Percentiles rank a stretch among this genome's conserved stretches.
Conservation (phyloP, 805 yeast species). For the Hanseniaspora jakobsenii region DNA sequence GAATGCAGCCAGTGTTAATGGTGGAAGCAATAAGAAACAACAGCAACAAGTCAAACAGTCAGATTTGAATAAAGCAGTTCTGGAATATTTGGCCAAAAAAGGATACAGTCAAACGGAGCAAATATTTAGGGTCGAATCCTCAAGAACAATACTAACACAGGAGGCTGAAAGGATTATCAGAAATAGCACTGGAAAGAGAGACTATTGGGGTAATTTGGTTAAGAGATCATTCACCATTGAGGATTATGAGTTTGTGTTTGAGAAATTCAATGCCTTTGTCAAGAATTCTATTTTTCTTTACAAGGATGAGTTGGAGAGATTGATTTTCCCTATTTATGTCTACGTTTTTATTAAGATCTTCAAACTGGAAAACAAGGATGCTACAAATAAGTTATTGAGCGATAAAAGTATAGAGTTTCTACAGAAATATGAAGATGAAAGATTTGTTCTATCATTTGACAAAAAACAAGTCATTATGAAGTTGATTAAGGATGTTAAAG, state of each 20-base stretch:
- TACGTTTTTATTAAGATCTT: conserved; percentile 76
- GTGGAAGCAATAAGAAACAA: neutral
- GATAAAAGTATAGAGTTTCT: conserved; percentile 71
- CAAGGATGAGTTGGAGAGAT: conserved; percentile 70
- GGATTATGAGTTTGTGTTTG: conserved; percentile 66
- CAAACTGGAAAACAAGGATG: conserved; percentile 31
- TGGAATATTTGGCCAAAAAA: conserved; percentile 83
- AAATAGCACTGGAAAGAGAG: conserved; percentile 22
- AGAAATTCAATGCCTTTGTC: conserved; percentile 74
- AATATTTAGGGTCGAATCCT: conserved; percentile 75
- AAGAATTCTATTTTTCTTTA: conserved; percentile 84
- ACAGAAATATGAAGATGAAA: conserved; percentile 48
- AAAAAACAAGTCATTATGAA: conserved; percentile 20
- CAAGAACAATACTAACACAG: conserved; percentile 45
- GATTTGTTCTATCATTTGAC: neutral
- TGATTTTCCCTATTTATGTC: conserved; percentile 84
- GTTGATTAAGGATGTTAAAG: conserved; percentile 31
- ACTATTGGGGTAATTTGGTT: conserved; percentile 23
- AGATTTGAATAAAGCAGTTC: conserved; percentile 80
- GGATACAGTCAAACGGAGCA: conserved; percentile 94
- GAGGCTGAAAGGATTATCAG: conserved; percentile 22
- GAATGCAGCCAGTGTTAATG: too few relatives aligned
- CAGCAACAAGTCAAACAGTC: conserved; percentile 42
- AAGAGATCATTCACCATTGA: conserved; percentile 38
- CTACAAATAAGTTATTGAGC: conserved; percentile 57